Percentiles rank a stretch among this genome's conserved stretches.
Evolutionary conservation across 768 basidiomycete genomes (phyloP).

Genomic region (Lyophyllum decastes): DNA sequence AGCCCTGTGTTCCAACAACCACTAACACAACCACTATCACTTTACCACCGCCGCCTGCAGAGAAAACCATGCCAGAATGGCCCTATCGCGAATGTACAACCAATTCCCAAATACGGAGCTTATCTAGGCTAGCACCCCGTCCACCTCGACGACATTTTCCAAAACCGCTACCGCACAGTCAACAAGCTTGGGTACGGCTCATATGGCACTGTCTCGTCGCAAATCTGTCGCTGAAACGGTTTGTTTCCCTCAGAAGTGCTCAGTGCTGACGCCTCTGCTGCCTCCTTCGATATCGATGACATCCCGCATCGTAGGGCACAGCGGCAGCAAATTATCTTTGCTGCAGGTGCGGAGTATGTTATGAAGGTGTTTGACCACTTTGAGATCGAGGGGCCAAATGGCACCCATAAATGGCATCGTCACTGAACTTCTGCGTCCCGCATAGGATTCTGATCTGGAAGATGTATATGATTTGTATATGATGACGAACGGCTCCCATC

Average conservation of each 20-base stretch:
- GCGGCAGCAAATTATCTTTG: background rate
- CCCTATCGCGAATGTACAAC: background rate
- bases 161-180: slow-evolving; percentile 11
- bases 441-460: slow-evolving; percentile 3
- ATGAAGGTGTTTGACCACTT: slow-evolving; percentile 13
- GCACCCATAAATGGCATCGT: slow-evolving; percentile 17
- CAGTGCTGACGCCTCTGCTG: background rate
- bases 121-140: slow-evolving; percentile 13
- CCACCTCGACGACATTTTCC: slow-evolving; percentile 12
- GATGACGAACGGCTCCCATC: slow-evolving; percentile 5
- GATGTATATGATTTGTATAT: slow-evolving; percentile 5
- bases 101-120: background rate
- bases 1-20: background rate
- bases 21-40: no score
- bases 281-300: background rate
- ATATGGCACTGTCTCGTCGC: slow-evolving; percentile 15
- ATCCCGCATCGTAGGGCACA: background rate
- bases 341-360: background rate
- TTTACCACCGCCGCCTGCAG: background rate
- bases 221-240: background rate
- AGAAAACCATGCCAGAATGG: background rate
- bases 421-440: slow-evolving; percentile 14
- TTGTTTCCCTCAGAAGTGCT: background rate
- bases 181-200: slow-evolving; percentile 17
- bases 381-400: slow-evolving; percentile 15